Conservation (phyloP, 225 moss, liverwort and hornwort species). For the Polytrichum formosum region DNA sequence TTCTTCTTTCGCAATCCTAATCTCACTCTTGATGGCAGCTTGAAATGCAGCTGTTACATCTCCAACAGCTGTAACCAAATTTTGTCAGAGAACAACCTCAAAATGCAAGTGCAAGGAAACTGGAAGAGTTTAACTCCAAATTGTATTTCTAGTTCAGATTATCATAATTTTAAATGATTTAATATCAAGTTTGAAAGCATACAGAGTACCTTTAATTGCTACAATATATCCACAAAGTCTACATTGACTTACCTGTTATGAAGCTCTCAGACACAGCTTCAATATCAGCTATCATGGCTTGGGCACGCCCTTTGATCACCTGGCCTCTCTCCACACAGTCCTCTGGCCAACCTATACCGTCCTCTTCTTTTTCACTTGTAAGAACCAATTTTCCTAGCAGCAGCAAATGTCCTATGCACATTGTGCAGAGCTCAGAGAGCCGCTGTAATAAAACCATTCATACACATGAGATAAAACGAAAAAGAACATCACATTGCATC, state of each 20-base stretch:
- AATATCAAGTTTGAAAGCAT: too few species aligned
- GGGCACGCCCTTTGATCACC: constrained; percentile 70
- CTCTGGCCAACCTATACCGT: constrained; percentile 78
- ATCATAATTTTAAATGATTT: too few species aligned
- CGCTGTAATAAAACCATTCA: constrained; percentile 46
- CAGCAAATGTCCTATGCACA: constrained; percentile 91
- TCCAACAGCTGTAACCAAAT: constrained; percentile 47
- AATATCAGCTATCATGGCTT: constrained; percentile 83
- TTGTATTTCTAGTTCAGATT: too few species aligned
- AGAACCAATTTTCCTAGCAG: constrained; percentile 81
- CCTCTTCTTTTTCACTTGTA: constrained; percentile 41
- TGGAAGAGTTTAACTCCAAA: too few species aligned
- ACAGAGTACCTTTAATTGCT: too few species aligned
- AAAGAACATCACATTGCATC: background rate
- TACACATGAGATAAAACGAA: constrained; percentile 8
- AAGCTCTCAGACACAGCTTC: constrained; percentile 92
- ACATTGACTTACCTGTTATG: constrained; percentile 54
- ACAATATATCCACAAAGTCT: too few species aligned
- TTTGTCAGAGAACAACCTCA: constrained; percentile 18
- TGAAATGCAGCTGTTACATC: constrained; percentile 90
- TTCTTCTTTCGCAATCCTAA: constrained; percentile 47
- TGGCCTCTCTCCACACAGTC: constrained; percentile 75
- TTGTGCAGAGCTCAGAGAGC: constrained; percentile 88
- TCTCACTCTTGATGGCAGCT: constrained; percentile 73
- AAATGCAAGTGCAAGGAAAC: background rate